Base-by-base conservation (phyloP, 345 rosid genomes). In the Gossypium ekmanianum region DNA sequence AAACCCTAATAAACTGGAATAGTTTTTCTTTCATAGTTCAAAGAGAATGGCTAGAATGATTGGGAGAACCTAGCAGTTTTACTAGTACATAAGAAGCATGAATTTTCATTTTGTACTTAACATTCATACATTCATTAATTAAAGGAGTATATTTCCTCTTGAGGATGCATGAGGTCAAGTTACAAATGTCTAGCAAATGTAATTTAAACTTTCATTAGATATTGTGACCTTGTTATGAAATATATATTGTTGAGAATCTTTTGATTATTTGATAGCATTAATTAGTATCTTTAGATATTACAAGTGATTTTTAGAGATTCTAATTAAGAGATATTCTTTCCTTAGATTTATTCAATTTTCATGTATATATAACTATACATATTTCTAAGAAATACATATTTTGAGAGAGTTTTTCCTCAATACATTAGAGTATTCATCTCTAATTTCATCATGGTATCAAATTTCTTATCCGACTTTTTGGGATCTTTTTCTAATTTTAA, bases 91-190 rank as follows among this genome's bases (percentile, higher is more conserved):
- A 43, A 3, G 4, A n/a, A 10, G 68, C 68, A 63, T 11, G 48
- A 39, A 39, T 39, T 17, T 39, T 41, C 50, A 64, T 64, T 64
- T 41, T 64, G 13, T 64, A 27, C 54, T 68, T 26, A 45, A 68
- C 55, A 45, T 47, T 68, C 39, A 47, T 68, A 11, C 55, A 54
- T 41, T 62, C 67, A 62, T 17, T 62, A 34, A 16, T 62, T 34
- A 16, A 61, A 14, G 66, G 43, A 61, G 8, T 12, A 9, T 12
- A 17, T 27, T 62, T 63, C 68, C 48, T 17, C 13, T 17, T 17
- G 68, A 39, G n/a, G 41, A 63, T 39, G 24, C 48, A 63, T 34
- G 45, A 62, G 47, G 68, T 39, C 68, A 63, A 63, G 22, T 63
- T 39, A 63, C 13, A 9, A 41, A 22, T 9, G 6, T 39, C 24